A percentile compares a stretch with the other conserved stretches of the same genome.
These are phyloP conservation scores for Gossypium trilobum DNA, from an alignment of 441 rosid genomes.

Conservation along the genomic window DNA sequence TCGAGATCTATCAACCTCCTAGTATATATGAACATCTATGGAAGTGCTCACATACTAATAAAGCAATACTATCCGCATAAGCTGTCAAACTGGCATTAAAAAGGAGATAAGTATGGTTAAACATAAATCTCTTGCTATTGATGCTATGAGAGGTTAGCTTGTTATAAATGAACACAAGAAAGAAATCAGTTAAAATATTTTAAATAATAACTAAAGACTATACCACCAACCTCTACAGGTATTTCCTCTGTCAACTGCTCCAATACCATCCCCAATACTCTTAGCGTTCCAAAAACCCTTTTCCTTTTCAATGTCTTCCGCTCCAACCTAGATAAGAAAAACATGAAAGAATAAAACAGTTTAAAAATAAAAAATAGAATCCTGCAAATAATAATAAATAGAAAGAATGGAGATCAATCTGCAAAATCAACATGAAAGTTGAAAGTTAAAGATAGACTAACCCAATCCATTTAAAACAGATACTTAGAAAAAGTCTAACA, in stretches of 20 bases:
- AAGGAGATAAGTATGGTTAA: neutral
- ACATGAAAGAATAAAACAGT: neutral
- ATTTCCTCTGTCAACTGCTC: conserved; percentile 69
- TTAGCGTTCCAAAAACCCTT: conserved; percentile 72
- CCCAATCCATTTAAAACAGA: neutral
- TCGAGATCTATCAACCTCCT: neutral
- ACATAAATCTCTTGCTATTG: neutral
- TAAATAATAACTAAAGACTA: conserved; percentile 13
- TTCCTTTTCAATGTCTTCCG: conserved; percentile 73
- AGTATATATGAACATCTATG: neutral
- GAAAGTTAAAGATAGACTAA: neutral
- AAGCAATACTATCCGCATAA: neutral
- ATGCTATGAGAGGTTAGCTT: neutral
- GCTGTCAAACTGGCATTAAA: neutral
- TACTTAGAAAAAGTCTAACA: neutral
- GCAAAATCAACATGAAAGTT: neutral
- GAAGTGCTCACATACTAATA: neutral
- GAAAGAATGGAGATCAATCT: neutral
- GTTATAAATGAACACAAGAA: neutral
- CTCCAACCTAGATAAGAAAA: conserved; percentile 56
- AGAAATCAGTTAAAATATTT: conserved; percentile 9
- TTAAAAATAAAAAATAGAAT: neutral
- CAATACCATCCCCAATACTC: conserved; percentile 77
- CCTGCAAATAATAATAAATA: neutral
- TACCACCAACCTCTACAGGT: conserved; percentile 70